phyloP scores from a whole-genome alignment of 768 basidiomycete genomes.

The Kwoniella europaea region DNA sequence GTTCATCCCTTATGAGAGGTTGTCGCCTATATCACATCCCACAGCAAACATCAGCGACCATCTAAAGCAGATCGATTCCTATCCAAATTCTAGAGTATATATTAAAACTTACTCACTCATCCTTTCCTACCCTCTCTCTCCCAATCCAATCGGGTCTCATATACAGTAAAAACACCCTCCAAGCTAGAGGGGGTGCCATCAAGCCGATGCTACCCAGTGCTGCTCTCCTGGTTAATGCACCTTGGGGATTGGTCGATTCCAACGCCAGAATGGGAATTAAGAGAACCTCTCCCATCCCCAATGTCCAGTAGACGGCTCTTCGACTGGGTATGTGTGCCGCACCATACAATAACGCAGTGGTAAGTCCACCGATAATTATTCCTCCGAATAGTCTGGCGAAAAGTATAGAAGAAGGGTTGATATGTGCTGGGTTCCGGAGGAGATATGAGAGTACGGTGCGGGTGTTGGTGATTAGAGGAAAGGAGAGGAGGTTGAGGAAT shows the following conservation, averaged over 20 bases:
- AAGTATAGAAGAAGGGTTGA: slow-evolving; percentile 36
- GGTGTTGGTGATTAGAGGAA: slow-evolving; percentile 47
- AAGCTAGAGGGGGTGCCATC: slow-evolving; percentile 31
- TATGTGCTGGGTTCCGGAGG: slow-evolving; percentile 31
- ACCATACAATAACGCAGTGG: slow-evolving; percentile 29
- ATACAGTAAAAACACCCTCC: slow-evolving; percentile 37
- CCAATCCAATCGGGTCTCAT: slow-evolving; percentile 33
- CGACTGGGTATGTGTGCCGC: slow-evolving; percentile 26
- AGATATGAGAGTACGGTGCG: slow-evolving; percentile 32
- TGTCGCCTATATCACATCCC: neutral
- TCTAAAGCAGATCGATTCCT: too few species aligned
- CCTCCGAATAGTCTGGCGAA: slow-evolving; percentile 41
- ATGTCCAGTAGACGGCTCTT: slow-evolving; percentile 22
- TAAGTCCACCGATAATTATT: slow-evolving; percentile 37
- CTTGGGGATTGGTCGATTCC: slow-evolving; percentile 26
- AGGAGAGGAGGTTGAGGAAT: slow-evolving; percentile 35
- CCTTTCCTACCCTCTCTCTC: slow-evolving; percentile 26
- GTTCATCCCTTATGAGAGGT: slow-evolving; percentile 1
- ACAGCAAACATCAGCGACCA: neutral
- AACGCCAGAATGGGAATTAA: slow-evolving; percentile 35
- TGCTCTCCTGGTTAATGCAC: slow-evolving; percentile 19
- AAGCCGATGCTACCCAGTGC: slow-evolving; percentile 23
- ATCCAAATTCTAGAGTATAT: too few species aligned
- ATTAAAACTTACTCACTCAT: slow-evolving; percentile 13
- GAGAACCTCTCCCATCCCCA: slow-evolving; percentile 37